Evolutionary conservation across 2,329 filamentous ascomycete genomes (phyloP), one percentile per base, ranked within the genome.

Genomic region (Shiraia sp.): DNA sequence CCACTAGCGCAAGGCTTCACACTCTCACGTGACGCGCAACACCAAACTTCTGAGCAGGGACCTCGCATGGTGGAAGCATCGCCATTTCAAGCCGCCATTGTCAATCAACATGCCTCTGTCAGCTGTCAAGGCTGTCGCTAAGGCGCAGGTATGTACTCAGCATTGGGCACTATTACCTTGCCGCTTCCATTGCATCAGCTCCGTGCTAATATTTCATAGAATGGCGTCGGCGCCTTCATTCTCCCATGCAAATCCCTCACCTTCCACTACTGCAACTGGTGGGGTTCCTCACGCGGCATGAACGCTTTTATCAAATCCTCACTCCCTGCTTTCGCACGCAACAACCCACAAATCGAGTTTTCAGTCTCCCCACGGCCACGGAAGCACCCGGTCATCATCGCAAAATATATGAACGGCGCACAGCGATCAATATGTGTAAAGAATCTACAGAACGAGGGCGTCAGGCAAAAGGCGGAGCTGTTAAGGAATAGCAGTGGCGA

Each of bases 241-340:
- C 82, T 96, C 44, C 92, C 96, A 77, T 99, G 93, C 83, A 95
- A 90, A 79, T 88, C 86, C 67, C 78, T 99, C 70, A 89, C 96
- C 71, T 89, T 99, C 66, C 88, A 95, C 76, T 99, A 96, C 77
- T 97, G 93, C 78, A 90, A 97, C 79, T 91, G 87, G 82, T 89
- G 88, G 43, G 93, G 91, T 51, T 95, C 89, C 71, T 97, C 92
- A 26, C 83, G 77, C 64, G 93, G 93, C 66, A 96, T 97, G 90
- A 93, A 95, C 62, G 75, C 83, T 58, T 96, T 96, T 77, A 84
- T 97, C 70, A 86, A 87, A 69, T 78, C 85, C 49, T 76, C 81
- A 29, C 86, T 96, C 43, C 78, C 86, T 34, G 74, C 79, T 54
- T 96, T 99, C 74, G 91, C 91, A 40, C 76, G 81, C 57, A 75